Evolutionary conservation across 148 eudicot genomes (phyloP).

Genomic region (Heliamphora exappendiculata): DNA sequence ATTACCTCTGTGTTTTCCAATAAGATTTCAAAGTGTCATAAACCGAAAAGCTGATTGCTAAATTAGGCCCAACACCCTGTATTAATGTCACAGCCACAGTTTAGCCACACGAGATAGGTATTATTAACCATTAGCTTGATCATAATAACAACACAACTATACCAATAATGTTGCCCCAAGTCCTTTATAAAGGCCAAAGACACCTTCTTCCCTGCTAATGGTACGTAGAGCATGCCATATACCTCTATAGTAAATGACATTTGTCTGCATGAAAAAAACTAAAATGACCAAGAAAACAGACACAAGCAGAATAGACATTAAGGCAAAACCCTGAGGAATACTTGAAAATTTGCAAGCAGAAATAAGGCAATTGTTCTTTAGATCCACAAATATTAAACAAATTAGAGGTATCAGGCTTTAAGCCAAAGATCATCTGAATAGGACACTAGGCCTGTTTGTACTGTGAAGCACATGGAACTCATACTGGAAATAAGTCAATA

Average conservation of each 20-base stretch:
- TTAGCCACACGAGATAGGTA: neutral
- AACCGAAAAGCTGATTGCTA: constrained; percentile 92
- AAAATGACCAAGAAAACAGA: constrained; percentile 1
- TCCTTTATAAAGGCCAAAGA: constrained; percentile 85
- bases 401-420: neutral
- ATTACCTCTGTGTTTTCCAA: constrained; percentile 68
- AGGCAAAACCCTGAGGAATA: neutral
- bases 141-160: constrained; percentile 11
- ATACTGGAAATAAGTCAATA: neutral
- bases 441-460: neutral
- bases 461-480: neutral
- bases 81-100: constrained; percentile 6
- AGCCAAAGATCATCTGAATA: neutral
- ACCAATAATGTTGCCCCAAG: constrained; percentile 91
- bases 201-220: constrained; percentile 74
- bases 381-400: neutral
- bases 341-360: neutral
- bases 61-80: constrained; percentile 96
- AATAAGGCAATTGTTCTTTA: neutral
- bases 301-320: neutral
- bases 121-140: neutral
- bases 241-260: constrained; percentile 75
- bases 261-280: constrained; percentile 46
- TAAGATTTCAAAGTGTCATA: constrained; percentile 78
- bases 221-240: constrained; percentile 74